Evolutionary conservation across 2,329 filamentous ascomycete species (phyloP).

Genomic region (Diaporthe citriasiana): DNA sequence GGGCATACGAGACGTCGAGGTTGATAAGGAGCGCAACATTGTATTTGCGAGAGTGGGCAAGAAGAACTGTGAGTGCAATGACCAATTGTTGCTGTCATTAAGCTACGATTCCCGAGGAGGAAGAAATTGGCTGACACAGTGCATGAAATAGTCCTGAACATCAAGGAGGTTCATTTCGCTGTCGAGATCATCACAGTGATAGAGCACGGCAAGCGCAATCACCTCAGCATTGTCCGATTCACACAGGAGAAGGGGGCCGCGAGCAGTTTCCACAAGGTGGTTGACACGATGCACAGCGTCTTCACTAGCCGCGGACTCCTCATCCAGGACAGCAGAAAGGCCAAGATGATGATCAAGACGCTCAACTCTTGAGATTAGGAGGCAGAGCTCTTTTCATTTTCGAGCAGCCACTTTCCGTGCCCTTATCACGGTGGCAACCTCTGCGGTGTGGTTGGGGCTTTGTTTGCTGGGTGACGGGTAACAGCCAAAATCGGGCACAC

Average conservation of each 20-base stretch:
- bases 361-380: constrained; percentile 62
- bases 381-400: constrained; percentile 32
- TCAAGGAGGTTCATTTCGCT: constrained; percentile 91
- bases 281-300: constrained; percentile 80
- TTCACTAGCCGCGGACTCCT: constrained; percentile 76
- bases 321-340: constrained; percentile 75
- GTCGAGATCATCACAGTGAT: constrained; percentile 91
- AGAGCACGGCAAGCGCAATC: constrained; percentile 83
- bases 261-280: constrained; percentile 87
- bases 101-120: background rate
- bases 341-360: constrained; percentile 81
- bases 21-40: constrained; percentile 84
- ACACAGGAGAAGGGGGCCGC: constrained; percentile 93
- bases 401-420: constrained; percentile 13
- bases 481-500: background rate
- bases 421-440: background rate
- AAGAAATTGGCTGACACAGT: constrained; percentile 20
- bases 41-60: constrained; percentile 83
- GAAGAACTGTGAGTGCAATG: constrained; percentile 78
- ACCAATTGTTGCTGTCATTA: background rate
- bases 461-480: background rate
- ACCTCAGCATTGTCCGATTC: constrained; percentile 85
- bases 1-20: constrained; percentile 83
- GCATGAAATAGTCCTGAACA: constrained; percentile 74
- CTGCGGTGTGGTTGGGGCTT: constrained; percentile 16